Conservation (phyloP, 1,139 yeast genomes). For the Debaryomyces robertsiae region DNA sequence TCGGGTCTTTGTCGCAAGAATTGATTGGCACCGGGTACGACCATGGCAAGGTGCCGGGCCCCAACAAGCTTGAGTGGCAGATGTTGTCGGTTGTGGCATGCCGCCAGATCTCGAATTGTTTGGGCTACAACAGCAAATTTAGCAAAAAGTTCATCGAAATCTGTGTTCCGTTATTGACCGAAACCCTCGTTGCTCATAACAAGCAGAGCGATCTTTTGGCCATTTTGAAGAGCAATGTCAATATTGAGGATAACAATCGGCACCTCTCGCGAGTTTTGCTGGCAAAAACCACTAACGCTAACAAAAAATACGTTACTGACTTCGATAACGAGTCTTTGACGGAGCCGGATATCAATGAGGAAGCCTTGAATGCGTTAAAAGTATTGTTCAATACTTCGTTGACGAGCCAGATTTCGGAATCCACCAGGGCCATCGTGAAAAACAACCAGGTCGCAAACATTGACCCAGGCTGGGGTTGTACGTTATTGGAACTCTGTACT, state of each 20-base stretch:
- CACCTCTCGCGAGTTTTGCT: constrained; percentile 31
- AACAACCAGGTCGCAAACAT: constrained; percentile 29
- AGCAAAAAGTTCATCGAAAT: constrained; percentile 39
- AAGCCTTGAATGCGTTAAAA: constrained; percentile 47
- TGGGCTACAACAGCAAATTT: constrained; percentile 42
- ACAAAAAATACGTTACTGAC: constrained; percentile 28
- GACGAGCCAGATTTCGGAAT: constrained; percentile 49
- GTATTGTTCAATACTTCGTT: constrained; percentile 54
- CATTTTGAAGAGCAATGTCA: constrained; percentile 27
- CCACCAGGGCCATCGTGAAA: constrained; percentile 47
- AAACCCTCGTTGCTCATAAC: constrained; percentile 25
- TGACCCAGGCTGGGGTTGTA: constrained; percentile 52
- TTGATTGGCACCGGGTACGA: constrained; percentile 31
- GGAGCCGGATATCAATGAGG: constrained; percentile 34
- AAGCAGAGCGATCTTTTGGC: constrained; percentile 22
- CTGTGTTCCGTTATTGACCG: constrained; percentile 46
- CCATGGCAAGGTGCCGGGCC: constrained; percentile 24
- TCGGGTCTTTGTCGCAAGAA: constrained; percentile 43
- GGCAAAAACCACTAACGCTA: constrained; percentile 25
- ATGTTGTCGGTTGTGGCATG: constrained; percentile 49
- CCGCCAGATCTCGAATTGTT: constrained; percentile 44
- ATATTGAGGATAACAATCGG: constrained; percentile 27
- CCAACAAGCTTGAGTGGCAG: constrained; percentile 52
- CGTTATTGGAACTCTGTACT: constrained; percentile 64
- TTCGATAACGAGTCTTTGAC: constrained; percentile 34